Conservation (phyloP, 1,284 basidiomycete species). For the Leccinum pachyderme region DNA sequence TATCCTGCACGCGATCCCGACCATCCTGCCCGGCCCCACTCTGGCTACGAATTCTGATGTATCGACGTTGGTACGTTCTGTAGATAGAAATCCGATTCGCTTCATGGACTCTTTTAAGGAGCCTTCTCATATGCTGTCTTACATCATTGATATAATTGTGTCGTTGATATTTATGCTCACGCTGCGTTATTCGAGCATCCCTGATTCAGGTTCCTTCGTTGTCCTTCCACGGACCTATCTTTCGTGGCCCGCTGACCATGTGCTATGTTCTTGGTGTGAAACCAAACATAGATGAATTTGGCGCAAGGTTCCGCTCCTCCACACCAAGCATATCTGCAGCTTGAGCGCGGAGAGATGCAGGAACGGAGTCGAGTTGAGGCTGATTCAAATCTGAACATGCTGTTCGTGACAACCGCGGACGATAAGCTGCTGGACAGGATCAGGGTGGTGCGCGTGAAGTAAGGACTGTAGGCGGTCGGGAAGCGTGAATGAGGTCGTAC, state of each 20-base stretch:
- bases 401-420: too few species aligned
- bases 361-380: too few species aligned
- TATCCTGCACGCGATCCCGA: slow-evolving; percentile 13
- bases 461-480: too few species aligned
- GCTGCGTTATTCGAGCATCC: neutral
- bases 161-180: neutral
- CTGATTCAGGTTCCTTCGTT: slow-evolving; percentile 7
- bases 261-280: slow-evolving; percentile 33
- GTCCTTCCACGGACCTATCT: slow-evolving; percentile 20
- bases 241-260: slow-evolving; percentile 22
- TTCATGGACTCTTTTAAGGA: slow-evolving; percentile 8
- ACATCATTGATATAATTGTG: neutral
- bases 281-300: slow-evolving; percentile 25
- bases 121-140: slow-evolving; percentile 4
- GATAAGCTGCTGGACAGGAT: too few species aligned
- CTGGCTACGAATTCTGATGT: slow-evolving; percentile 38
- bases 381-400: too few species aligned
- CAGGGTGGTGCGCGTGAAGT: too few species aligned
- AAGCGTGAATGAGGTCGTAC: too few species aligned
- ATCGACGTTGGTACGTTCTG: neutral
- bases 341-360: too few species aligned
- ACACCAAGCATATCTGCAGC: slow-evolving; percentile 2
- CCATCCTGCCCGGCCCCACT: slow-evolving; percentile 39
- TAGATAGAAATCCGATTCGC: slow-evolving; percentile 39
- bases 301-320: slow-evolving; percentile 18